Base-by-base conservation (phyloP, 179 eudicot species). In the Actinidia arguta region DNA sequence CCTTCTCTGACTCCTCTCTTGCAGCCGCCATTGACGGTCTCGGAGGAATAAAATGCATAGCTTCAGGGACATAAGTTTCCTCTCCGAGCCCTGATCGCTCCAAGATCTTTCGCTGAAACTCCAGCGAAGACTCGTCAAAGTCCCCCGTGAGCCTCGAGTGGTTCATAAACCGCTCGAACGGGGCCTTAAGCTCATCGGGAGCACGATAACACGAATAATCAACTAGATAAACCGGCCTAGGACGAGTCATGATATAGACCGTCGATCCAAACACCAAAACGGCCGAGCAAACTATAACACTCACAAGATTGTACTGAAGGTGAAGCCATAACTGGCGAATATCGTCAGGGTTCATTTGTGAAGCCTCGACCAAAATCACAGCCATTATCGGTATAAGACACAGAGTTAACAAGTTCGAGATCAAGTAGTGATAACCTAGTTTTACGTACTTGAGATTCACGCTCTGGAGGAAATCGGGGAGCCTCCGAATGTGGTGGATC, bases 31-130 rank as follows among this genome's bases (percentile, higher is more conserved):
- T 90, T 0, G 98, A 84, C 22, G 98, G 97, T 8, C 87, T 81
- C 0, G 97, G 98, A 1, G 98, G 98, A 14, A 94, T 51, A 4
- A 39, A 71, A 67, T 93, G 98, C 97, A 94, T 88, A 3, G 94
- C 86, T 14, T 86, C 92, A 0, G 98, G 98, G 0, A 88, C 88
- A 12, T 91, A 93, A 2, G 98, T 94, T 54, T 93, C 93, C 31
- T 94, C 94, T 0, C 98, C 97, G n/a, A 94, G 87, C 3, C 98
- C 98, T 0, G 98, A 93, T 24, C 98, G 84, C 80, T 92, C 94
- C 8, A 94, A 87, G n/a, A 94, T 93, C 87, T 90, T 94, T 72
- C 91, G 78, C 74, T 93, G 98, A 51, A 94, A 94, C 76, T 94
- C 97, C 2, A 94, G 78, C 3, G 97, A 87, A 6, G 97, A 90